A percentile compares a stretch with the other conserved stretches of the same genome.
Conservation (phyloP, 768 basidiomycete species). For the Lactarius hengduanensis region DNA sequence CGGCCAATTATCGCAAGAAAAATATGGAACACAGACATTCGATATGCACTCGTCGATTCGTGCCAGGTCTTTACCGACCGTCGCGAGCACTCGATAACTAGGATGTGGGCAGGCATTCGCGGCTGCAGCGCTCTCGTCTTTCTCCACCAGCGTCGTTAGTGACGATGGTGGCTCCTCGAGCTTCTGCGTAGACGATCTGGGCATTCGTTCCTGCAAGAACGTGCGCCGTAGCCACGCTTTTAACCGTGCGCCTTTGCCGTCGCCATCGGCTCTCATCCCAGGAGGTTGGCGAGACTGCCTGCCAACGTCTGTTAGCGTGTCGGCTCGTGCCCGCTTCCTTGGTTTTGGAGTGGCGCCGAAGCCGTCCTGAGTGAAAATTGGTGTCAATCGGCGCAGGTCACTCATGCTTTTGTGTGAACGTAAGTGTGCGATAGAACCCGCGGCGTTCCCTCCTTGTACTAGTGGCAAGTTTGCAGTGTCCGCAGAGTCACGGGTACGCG, state of each 20-base stretch:
- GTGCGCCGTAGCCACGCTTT: conserved; percentile 67
- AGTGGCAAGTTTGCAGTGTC: conserved; percentile 3
- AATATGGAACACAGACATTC: conserved; percentile 41
- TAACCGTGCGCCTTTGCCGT: conserved; percentile 47
- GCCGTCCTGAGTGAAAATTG: not conserved
- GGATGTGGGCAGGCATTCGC: not conserved
- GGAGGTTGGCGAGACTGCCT: conserved; percentile 4
- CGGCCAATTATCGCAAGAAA: not conserved
- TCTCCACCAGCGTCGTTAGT: conserved; percentile 15
- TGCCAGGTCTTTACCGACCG: conserved; percentile 55
- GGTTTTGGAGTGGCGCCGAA: conserved; percentile 6
- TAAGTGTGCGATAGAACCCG: not conserved
- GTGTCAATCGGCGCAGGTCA: conserved; percentile 15
- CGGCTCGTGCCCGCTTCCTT: conserved; percentile 18
- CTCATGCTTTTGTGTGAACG: conserved; percentile 28
- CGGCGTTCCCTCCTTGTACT: not conserved
- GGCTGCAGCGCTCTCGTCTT: conserved; percentile 5
- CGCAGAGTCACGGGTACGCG: conserved; percentile 7
- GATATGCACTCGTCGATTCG: conserved; percentile 53
- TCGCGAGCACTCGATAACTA: conserved; percentile 49
- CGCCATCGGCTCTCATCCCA: conserved; percentile 29
- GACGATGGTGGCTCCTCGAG: conserved; percentile 17
- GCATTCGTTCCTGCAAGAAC: conserved; percentile 35
- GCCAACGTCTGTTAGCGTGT: conserved; percentile 25
- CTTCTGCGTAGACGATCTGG: conserved; percentile 16